Evolutionary conservation across 1,139 yeast species (phyloP), one percentile per base, ranked within the genome.

Genomic region (Debaryomycetaceae sp.): DNA sequence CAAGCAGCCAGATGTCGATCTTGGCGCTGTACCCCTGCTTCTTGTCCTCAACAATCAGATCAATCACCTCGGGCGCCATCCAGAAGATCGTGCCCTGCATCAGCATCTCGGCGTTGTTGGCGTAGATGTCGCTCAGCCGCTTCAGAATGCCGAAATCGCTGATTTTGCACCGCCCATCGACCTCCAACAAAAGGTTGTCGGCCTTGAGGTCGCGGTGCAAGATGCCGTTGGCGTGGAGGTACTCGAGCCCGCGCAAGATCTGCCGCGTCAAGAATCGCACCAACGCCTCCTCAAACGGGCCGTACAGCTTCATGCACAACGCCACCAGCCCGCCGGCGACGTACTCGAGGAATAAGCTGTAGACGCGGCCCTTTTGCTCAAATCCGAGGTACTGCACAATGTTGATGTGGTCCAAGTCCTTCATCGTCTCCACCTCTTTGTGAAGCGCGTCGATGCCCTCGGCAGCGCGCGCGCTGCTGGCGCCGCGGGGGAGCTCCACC

Each of bases 41-140:
- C 34, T 78, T 81, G 45, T 83, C 83, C 46, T 74, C 79, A 4
- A 77, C 78, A 23, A 77, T 78, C 44, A 80, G 80, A 49, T 84
- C 86, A 35, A 93, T 88, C 38, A 93, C 96, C 53, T 93, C 99
- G 0, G 99, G 99, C 0, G 99, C 99, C 98, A 93, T 93, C 98
- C 98, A 93, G 53, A 89, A 93, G 2, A 93, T 89, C 0, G 98
- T 89, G 14, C 99, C 99, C 57, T 93, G 96, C 91, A 83, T 83
- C 10, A 97, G 89, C 95, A 89, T 85, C 37, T 86, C 96, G 2
- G 96, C 89, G 46, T 85, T 81, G 49, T 91, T 89, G 16, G 84
- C 80, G 53, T 91, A 91, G 25, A 91, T 85, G 51, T 91, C 91
- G 40, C 77, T 73, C 0, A 95, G 83, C 34, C 81, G 75, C 50